A percentile compares a stretch with the other conserved stretches of the same genome.
These are phyloP conservation scores for Fusarium odoratissimum DNA, from an alignment of 2,329 filamentous ascomycete genomes.

Conservation along the genomic window DNA sequence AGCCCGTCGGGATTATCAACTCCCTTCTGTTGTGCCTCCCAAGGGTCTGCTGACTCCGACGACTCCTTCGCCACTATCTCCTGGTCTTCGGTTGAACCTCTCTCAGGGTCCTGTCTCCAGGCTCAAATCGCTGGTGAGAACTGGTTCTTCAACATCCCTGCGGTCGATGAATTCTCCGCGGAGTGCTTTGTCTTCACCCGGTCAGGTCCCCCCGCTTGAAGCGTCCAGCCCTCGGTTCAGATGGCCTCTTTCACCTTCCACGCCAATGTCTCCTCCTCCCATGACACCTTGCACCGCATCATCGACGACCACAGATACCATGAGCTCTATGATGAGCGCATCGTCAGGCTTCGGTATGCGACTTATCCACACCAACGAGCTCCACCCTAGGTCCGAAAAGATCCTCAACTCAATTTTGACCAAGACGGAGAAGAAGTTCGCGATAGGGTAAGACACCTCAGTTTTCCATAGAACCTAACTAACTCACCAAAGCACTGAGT, in stretches of 20 bases:
- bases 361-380: slow-evolving; percentile 60
- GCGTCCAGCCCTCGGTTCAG: slow-evolving; percentile 44
- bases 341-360: slow-evolving; percentile 60
- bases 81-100: slow-evolving; percentile 49
- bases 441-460: slow-evolving; percentile 51
- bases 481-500: slow-evolving; percentile 50
- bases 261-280: slow-evolving; percentile 56
- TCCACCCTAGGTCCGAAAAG: slow-evolving; percentile 61
- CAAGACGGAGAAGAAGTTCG: slow-evolving; percentile 63
- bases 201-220: slow-evolving; percentile 48
- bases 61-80: slow-evolving; percentile 46
- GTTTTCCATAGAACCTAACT: not conserved
- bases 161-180: slow-evolving; percentile 40
- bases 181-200: slow-evolving; percentile 48
- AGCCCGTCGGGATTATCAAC: slow-evolving; percentile 66
- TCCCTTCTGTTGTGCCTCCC: slow-evolving; percentile 53
- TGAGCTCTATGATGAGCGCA: slow-evolving; percentile 45
- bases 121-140: slow-evolving; percentile 49
- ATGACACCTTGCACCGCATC: slow-evolving; percentile 61
- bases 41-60: slow-evolving; percentile 40
- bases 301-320: slow-evolving; percentile 48
- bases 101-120: slow-evolving; percentile 48
- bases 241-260: slow-evolving; percentile 53
- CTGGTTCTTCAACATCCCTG: slow-evolving; percentile 40
- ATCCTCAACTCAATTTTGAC: slow-evolving; percentile 60